Base-by-base conservation (phyloP, 768 basidiomycete genomes). In the Leccinum aurantiacum region DNA sequence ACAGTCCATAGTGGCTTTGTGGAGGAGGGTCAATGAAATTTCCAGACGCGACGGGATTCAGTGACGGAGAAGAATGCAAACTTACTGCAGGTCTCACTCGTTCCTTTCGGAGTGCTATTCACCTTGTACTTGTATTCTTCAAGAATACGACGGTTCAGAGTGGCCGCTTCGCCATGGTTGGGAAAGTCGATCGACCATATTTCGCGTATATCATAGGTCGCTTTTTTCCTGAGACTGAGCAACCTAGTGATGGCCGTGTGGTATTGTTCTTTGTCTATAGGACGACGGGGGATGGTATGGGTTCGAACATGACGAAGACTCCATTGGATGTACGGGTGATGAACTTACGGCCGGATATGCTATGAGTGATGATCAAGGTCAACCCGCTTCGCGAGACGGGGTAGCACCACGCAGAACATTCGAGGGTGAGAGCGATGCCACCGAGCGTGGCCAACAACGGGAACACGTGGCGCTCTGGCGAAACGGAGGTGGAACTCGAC, bases 131-230 rank as follows among this genome's bases (percentile, higher is more conserved):
- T 74, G 49, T 65, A 53, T 46, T 63, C 59, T 24, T 72, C 65
- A 29, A 74, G 67, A 19, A 65, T 48, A 50, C 29, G 37, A 17
- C 74, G 72, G 51, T 76, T 76, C n/a, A 73, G 50, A 6, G 57
- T 54, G 14, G 75, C 75, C 10, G 75, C 63, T 53, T 77, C 68
- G 6, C 76, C 75, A 33, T 76, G 75, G 54, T 76, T 76, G 1
- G 74, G 76, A 56, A 74, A 66, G 54, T 76, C 75, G 3, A 76
- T 60, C 3, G 70, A 66, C 74, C 74, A 75, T 57, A 76, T 67
- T 49, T 75, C 74, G 3, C 67, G 64, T 19, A 75, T 67, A 27
- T 56, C 62, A 35, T 65, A 70, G 3, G 62, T 56, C 4, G 63
- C 60, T 7, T 17, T 49, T 19, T 59, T 47, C 11, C 52, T 52